Percentiles rank a stretch among this genome's conserved stretches.
phyloP scores from a whole-genome alignment of 116 monocot species.

The Posidonia oceanica region DNA sequence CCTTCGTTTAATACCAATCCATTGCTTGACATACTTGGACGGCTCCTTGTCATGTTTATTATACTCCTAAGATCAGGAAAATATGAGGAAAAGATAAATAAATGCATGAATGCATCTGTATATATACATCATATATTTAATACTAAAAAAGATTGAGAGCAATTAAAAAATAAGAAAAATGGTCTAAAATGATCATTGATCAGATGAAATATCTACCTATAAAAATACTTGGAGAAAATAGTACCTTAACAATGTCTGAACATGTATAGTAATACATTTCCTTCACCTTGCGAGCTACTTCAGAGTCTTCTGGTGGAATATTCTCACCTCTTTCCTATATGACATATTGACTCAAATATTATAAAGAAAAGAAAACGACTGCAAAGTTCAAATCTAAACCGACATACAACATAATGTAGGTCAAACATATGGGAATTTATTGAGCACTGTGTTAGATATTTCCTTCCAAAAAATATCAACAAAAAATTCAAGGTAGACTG shows the following conservation, averaged over 20 bases:
- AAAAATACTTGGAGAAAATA: background rate
- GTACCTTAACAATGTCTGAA: slow-evolving; percentile 75
- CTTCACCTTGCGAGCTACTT: slow-evolving; percentile 80
- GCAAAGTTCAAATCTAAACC: no score
- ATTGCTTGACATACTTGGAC: slow-evolving; percentile 61
- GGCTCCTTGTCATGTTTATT: slow-evolving; percentile 57
- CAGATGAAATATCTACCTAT: background rate
- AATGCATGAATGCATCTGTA: background rate
- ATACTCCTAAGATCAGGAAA: slow-evolving; percentile 30
- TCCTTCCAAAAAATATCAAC: no score
- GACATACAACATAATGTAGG: no score
- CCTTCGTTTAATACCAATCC: slow-evolving; percentile 72
- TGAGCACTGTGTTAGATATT: no score
- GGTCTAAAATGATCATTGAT: background rate
- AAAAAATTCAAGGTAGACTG: no score
- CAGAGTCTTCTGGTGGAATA: slow-evolving; percentile 91
- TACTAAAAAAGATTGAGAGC: background rate
- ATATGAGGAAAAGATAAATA: background rate
- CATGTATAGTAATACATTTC: slow-evolving; percentile 89
- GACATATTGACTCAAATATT: no score
- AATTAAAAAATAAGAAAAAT: background rate
- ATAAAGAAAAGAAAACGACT: background rate
- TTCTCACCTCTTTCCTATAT: slow-evolving; percentile 93
- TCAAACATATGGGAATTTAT: no score
- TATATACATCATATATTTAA: background rate